These are phyloP conservation scores for Purpureocillium takamizusanense DNA, from an alignment of 2,329 filamentous ascomycete species.

Conservation along the genomic window DNA sequence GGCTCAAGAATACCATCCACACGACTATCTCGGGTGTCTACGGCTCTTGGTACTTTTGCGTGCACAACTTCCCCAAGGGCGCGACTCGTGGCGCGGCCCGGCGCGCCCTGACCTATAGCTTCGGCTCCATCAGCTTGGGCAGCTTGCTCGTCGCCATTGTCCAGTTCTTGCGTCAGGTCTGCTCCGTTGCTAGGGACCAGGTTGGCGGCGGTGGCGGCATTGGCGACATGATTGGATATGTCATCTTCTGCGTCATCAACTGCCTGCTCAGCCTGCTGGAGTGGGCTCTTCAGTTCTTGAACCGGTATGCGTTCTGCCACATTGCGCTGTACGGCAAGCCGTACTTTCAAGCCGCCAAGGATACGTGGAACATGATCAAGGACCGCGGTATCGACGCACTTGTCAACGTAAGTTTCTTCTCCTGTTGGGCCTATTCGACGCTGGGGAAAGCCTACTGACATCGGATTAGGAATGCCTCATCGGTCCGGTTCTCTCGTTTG, in stretches of 20 bases:
- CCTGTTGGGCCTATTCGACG: no score
- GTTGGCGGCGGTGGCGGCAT: slow-evolving; percentile 60
- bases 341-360: slow-evolving; percentile 80
- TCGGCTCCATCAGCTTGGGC: slow-evolving; percentile 82
- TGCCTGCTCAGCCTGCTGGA: slow-evolving; percentile 72
- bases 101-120: slow-evolving; percentile 80
- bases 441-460: no score
- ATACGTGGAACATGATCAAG: slow-evolving; percentile 87
- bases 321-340: slow-evolving; percentile 88
- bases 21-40: slow-evolving; percentile 82
- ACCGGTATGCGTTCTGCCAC: slow-evolving; percentile 86
- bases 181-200: slow-evolving; percentile 61
- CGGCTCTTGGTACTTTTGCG: slow-evolving; percentile 85
- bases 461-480: slow-evolving; percentile 60
- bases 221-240: slow-evolving; percentile 56
- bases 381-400: slow-evolving; percentile 85
- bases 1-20: slow-evolving; percentile 89
- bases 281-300: slow-evolving; percentile 83
- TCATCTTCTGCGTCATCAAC: slow-evolving; percentile 65
- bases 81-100: slow-evolving; percentile 78
- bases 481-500: slow-evolving; percentile 65
- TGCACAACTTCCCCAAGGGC: slow-evolving; percentile 60
- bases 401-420: slow-evolving; percentile 47
- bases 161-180: slow-evolving; percentile 73
- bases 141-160: slow-evolving; percentile 81